These are phyloP conservation scores for Erucastrum elatum DNA, from an alignment of 345 rosid genomes.

Conservation along the genomic window DNA sequence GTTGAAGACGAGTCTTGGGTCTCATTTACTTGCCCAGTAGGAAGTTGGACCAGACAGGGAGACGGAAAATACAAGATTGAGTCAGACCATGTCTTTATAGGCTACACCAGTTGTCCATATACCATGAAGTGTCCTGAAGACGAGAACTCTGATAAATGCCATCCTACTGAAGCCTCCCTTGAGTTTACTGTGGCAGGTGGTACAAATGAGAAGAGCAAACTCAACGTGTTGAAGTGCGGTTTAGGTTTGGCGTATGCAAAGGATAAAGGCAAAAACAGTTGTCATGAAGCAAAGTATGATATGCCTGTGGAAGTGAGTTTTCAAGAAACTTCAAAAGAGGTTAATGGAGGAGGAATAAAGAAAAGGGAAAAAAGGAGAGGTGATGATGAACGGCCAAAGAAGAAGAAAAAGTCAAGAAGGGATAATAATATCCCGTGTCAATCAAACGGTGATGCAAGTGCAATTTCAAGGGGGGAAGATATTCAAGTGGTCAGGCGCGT, in stretches of 20 bases:
- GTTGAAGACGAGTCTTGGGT: constrained; percentile 5
- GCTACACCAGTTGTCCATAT: constrained; percentile 17
- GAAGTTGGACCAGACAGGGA: constrained; percentile 22
- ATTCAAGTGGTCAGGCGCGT: neutral
- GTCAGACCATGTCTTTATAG: constrained; percentile 18
- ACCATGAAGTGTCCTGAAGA: constrained; percentile 5
- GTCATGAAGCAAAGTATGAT: constrained; percentile 10
- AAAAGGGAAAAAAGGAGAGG: neutral
- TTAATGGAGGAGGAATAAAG: neutral
- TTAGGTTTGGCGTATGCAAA: constrained; percentile 30
- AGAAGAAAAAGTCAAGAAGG: neutral
- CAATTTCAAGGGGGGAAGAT: neutral
- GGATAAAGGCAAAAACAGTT: constrained; percentile 6
- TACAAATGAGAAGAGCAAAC: neutral
- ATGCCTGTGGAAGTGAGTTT: neutral
- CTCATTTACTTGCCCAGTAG: constrained; percentile 18
- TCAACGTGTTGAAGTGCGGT: constrained; percentile 19
- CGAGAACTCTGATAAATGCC: constrained; percentile 1
- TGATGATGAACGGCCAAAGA: neutral
- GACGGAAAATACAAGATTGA: neutral
- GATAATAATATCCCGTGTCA: neutral
- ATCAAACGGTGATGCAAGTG: neutral
- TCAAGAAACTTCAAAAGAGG: too few species aligned
- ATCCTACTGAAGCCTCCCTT: constrained; percentile 3
- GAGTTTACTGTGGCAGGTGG: neutral